Conservation (phyloP, 1,139 yeast species). For the Debaryomycetaceae sp. region DNA sequence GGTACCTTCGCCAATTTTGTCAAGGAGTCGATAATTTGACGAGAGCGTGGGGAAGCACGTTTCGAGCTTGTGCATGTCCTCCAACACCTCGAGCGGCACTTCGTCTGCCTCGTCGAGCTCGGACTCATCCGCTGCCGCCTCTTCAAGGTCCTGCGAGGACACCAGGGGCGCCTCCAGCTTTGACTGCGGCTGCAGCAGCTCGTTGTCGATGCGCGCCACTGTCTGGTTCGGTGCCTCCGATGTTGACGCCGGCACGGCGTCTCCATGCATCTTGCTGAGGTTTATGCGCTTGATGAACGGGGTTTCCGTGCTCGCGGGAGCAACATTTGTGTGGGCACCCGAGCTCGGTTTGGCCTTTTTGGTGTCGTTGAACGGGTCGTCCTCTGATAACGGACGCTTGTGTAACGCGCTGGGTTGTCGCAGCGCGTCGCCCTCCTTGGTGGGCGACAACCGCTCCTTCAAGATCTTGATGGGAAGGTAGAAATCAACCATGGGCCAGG, state of each 20-base stretch:
- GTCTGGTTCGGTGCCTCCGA: background rate
- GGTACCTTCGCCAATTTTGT: constrained; percentile 94
- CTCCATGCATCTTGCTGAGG: constrained; percentile 1
- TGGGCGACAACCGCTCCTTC: constrained; percentile 17
- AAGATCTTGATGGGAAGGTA: constrained; percentile 12
- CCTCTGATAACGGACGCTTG: constrained; percentile 13
- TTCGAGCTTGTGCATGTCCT: constrained; percentile 64
- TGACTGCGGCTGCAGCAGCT: constrained; percentile 1
- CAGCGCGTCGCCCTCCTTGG: constrained; percentile 8
- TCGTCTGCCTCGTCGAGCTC: constrained; percentile 35
- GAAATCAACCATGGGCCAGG: constrained; percentile 10
- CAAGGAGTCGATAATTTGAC: constrained; percentile 60
- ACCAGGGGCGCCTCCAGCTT: background rate
- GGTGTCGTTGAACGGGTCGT: constrained; percentile 30
- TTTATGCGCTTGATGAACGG: constrained; percentile 7
- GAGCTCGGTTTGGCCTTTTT: background rate
- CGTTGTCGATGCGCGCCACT: too few species aligned
- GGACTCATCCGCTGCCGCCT: constrained; percentile 2
- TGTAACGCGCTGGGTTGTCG: too few species aligned
- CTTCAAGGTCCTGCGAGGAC: constrained; percentile 1
- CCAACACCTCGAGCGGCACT: constrained; percentile 48
- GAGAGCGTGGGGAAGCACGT: constrained; percentile 60
- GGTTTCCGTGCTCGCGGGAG: background rate
- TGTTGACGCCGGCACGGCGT: background rate
- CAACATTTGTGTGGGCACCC: background rate